Evolutionary conservation across 108 stramenopile species (phyloP).

Genomic region (Chaetoceros tenuissimus): DNA sequence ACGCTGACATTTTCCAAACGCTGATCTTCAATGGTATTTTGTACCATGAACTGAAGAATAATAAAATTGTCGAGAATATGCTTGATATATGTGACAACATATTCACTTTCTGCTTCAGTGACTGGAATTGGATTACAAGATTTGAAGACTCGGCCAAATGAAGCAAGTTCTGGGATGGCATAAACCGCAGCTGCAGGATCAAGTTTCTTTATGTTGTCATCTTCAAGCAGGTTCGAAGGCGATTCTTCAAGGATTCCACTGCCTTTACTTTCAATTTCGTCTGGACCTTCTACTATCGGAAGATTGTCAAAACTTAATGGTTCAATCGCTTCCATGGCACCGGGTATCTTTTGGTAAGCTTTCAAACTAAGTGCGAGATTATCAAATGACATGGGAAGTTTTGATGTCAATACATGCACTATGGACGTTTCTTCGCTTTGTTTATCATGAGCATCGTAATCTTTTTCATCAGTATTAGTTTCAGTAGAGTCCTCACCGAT

Average conservation of each 20-base stretch:
- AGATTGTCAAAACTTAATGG: slow-evolving; percentile 55
- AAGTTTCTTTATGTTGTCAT: slow-evolving; percentile 35
- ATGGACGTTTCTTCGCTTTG: slow-evolving; percentile 25
- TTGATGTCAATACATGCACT: slow-evolving; percentile 44
- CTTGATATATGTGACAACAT: slow-evolving; percentile 69
- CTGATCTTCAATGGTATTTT: slow-evolving; percentile 85
- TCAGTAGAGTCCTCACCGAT: slow-evolving; percentile 23
- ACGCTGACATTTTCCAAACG: slow-evolving; percentile 64
- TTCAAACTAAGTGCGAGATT: slow-evolving; percentile 58
- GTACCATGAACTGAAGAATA: slow-evolving; percentile 77
- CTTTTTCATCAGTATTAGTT: slow-evolving; percentile 22
- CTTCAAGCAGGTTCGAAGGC: slow-evolving; percentile 18
- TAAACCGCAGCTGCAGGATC: slow-evolving; percentile 54
- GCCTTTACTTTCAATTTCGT: slow-evolving; percentile 18
- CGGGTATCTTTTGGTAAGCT: slow-evolving; percentile 44
- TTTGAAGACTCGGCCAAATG: slow-evolving; percentile 59
- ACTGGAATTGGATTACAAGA: slow-evolving; percentile 36
- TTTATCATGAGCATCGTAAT: slow-evolving; percentile 25
- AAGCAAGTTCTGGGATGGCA: slow-evolving; percentile 64
- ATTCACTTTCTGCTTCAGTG: slow-evolving; percentile 74
- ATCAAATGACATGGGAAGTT: slow-evolving; percentile 75
- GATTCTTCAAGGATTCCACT: slow-evolving; percentile 24
- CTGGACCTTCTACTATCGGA: slow-evolving; percentile 59
- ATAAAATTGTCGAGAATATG: slow-evolving; percentile 77
- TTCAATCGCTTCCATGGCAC: slow-evolving; percentile 32